Percentiles rank a stretch among this genome's conserved stretches.
Conservation (phyloP, 2,329 filamentous ascomycete genomes). For the Aspergillus unguis region DNA sequence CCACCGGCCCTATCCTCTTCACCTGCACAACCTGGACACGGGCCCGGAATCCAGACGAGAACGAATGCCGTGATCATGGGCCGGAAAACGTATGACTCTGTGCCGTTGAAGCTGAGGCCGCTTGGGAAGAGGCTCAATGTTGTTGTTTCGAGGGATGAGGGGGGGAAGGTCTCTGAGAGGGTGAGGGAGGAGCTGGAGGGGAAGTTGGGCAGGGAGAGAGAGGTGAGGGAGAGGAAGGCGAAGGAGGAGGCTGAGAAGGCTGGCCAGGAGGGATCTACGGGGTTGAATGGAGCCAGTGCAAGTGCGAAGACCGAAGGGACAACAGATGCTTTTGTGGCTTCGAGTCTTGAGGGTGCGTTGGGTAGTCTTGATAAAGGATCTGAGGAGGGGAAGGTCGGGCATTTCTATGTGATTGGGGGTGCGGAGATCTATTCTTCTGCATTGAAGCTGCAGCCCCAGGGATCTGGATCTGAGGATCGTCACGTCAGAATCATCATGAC, state of each 20-base stretch:
- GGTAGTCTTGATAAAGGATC: constrained; percentile 32
- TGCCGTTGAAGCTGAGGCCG: constrained; percentile 74
- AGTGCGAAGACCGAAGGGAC: constrained; percentile 12
- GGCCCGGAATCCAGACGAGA: constrained; percentile 1
- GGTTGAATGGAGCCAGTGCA: not conserved
- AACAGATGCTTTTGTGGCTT: constrained; percentile 50
- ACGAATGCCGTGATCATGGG: constrained; percentile 90
- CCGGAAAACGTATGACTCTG: constrained; percentile 92
- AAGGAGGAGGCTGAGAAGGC: constrained; percentile 12
- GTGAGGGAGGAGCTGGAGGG: constrained; percentile 36
- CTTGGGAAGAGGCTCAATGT: constrained; percentile 78
- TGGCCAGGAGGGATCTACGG: not conserved
- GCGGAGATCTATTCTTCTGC: constrained; percentile 77
- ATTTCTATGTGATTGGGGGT: constrained; percentile 85
- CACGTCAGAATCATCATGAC: constrained; percentile 41
- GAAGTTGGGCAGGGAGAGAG: constrained; percentile 23
- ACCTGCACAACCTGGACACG: not conserved
- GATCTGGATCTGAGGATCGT: not conserved
- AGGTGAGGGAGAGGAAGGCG: not conserved
- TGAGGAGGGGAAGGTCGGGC: constrained; percentile 42
- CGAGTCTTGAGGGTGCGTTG: constrained; percentile 59
- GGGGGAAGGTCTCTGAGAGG: constrained; percentile 27
- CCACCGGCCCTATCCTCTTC: constrained; percentile 21
- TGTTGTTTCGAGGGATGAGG: constrained; percentile 61
- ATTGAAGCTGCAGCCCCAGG: constrained; percentile 40